Conservation (phyloP, 2,329 filamentous ascomycete species). For the Penicillium sp. region DNA sequence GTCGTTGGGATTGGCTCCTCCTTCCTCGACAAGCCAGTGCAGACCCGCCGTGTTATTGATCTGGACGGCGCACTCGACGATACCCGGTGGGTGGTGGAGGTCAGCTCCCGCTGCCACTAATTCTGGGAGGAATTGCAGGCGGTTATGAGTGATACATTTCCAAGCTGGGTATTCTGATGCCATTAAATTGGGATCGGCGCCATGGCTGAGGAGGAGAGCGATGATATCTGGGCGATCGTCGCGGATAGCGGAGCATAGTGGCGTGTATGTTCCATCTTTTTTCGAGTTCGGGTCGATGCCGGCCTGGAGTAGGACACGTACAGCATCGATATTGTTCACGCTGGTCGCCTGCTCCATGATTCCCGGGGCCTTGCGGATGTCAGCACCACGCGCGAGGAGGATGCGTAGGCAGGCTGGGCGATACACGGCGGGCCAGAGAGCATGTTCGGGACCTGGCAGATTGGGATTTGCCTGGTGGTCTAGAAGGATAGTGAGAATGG, state of each 20-base stretch:
- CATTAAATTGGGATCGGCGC: conserved; percentile 57
- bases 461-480: conserved; percentile 69
- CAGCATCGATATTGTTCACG: conserved; percentile 66
- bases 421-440: conserved; percentile 68
- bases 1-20: conserved; percentile 63
- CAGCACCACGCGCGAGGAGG: conserved; percentile 63
- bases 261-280: conserved; percentile 70
- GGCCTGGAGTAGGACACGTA: conserved; percentile 61
- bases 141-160: conserved; percentile 70
- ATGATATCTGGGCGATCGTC: conserved; percentile 68
- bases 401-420: conserved; percentile 62
- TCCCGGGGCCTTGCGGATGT: conserved; percentile 63
- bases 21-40: conserved; percentile 62
- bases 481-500: conserved; percentile 59
- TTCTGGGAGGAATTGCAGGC: conserved; percentile 63
- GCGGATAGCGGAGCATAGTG: conserved; percentile 69
- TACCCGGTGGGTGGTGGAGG: conserved; percentile 64
- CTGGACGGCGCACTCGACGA: conserved; percentile 67
- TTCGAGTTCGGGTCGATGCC: conserved; percentile 65
- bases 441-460: conserved; percentile 69
- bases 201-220: conserved; percentile 59
- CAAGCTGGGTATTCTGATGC: conserved; percentile 69
- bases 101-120: conserved; percentile 66
- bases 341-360: conserved; percentile 68
- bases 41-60: conserved; percentile 66